Conservation (phyloP, 75 land plant species). For the Cunninghamia lanceolata region DNA sequence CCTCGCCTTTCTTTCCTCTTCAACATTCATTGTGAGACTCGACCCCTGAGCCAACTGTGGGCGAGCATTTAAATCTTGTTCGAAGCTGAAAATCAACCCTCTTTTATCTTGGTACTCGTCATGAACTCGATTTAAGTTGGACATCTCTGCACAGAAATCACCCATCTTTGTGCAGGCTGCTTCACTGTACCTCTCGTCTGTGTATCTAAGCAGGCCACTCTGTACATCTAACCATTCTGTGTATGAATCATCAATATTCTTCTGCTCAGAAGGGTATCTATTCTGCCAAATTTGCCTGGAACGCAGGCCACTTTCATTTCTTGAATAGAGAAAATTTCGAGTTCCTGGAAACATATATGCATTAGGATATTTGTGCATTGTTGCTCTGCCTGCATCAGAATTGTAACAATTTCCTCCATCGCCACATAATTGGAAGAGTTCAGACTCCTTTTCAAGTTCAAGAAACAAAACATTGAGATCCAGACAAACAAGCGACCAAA, state of each 20-base stretch:
- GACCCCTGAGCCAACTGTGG: not conserved
- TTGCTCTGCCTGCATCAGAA: too few relatives aligned
- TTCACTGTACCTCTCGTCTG: not conserved
- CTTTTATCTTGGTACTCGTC: not conserved
- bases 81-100: not conserved
- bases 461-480: not conserved
- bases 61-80: not conserved
- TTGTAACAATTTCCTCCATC: too few relatives aligned
- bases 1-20: slow-evolving; percentile 1
- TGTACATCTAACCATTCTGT: too few relatives aligned
- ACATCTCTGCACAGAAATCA: not conserved
- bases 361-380: too few relatives aligned
- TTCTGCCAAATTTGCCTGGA: too few relatives aligned
- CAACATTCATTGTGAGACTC: not conserved
- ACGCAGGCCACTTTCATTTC: too few relatives aligned
- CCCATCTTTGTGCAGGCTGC: not conserved
- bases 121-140: not conserved
- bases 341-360: too few relatives aligned
- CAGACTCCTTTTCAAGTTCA: not conserved
- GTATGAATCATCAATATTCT: too few relatives aligned
- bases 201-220: not conserved
- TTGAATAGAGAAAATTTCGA: too few relatives aligned
- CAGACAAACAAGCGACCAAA: slow-evolving; percentile 9
- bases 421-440: too few relatives aligned
- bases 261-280: too few relatives aligned